Base-by-base conservation (phyloP, 106 monocot genomes). In the Allium cepa region DNA sequence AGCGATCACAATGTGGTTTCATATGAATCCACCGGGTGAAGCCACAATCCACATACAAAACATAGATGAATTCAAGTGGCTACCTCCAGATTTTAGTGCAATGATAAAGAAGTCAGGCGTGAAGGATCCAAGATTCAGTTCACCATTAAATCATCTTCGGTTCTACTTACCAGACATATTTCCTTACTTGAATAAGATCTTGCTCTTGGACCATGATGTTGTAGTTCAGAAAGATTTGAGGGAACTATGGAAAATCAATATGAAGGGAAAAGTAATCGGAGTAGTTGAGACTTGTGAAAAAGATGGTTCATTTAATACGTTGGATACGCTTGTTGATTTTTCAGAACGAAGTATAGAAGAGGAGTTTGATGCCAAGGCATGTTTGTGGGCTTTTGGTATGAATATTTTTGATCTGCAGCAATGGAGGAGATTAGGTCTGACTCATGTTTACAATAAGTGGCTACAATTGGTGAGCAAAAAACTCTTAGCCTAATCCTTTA, bases 1-100 rank as follows among this genome's bases (percentile, higher is more conserved):
- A 46, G 88, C 95, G 73, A 92, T 96, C 85, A 69, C 17, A 49
- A 91, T 91, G 88, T 96, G 95, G 95, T 92, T 96, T 84, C 64
- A 86, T 61, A 51, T 83, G 67, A 81, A 92, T 60, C 81, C 81
- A 53, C 81, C 86, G 56, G 62, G 60, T 60, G 56, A 69, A 67
- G 83, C 91, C 46, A 75, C 88, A 47, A 76, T 96, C 63, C 73
- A 86, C 12, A 70, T 96, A 61, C 50, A 82, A 72, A 86, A 47
- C 73, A 70, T 82, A 65, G 88, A 91, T 71, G 71, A 88, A 49
- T 82, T 96, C 53, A 68, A 80, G 57, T 83, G 73, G 76, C 67
- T 96, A 3, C 78, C 88, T 61, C 36, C 77, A 49, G 69, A 62
- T 58, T 92, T 79, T 72, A 64, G 51, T 78, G 79, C 79, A 56